Evolutionary conservation across 805 yeast genomes (phyloP).

Genomic region (Suhomyces pyralidae): DNA sequence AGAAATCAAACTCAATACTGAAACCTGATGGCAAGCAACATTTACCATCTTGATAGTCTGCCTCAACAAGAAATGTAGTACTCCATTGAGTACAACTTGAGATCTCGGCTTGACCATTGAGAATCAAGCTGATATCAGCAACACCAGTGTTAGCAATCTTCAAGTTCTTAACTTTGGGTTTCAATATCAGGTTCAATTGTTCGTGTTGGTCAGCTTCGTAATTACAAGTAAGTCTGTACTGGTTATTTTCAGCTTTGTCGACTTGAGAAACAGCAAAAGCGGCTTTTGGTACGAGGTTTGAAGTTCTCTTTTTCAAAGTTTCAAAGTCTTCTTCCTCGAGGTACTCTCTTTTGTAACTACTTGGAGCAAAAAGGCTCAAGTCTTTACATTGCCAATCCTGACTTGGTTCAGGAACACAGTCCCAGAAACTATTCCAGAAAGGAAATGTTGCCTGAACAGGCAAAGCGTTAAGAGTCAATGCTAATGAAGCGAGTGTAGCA

Average conservation of each 20-base stretch:
- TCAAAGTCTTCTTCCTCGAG: conserved; percentile 8
- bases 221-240: conserved; percentile 20
- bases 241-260: conserved; percentile 16
- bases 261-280: conserved; percentile 24
- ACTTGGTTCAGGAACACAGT: conserved; percentile 4
- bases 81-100: conserved; percentile 20
- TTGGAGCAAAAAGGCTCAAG: conserved; percentile 3
- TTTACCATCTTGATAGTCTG: conserved; percentile 13
- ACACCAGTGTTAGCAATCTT: conserved; percentile 21
- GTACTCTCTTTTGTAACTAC: conserved; percentile 4
- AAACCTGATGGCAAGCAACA: conserved; percentile 26
- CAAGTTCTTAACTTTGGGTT: conserved; percentile 16
- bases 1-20: conserved; percentile 15
- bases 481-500: conserved; percentile 5
- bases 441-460: conserved; percentile 8
- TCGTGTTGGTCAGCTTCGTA: conserved; percentile 21
- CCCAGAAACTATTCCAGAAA: conserved; percentile 3
- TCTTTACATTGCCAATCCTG: background rate
- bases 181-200: conserved; percentile 12
- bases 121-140: conserved; percentile 12
- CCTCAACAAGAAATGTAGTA: conserved; percentile 18
- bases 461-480: conserved; percentile 4
- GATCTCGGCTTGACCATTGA: conserved; percentile 11
- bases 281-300: conserved; percentile 18
- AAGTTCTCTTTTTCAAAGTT: conserved; percentile 7